phyloP scores from a whole-genome alignment of 1,284 basidiomycete species.

The Xanthoconium separans region DNA sequence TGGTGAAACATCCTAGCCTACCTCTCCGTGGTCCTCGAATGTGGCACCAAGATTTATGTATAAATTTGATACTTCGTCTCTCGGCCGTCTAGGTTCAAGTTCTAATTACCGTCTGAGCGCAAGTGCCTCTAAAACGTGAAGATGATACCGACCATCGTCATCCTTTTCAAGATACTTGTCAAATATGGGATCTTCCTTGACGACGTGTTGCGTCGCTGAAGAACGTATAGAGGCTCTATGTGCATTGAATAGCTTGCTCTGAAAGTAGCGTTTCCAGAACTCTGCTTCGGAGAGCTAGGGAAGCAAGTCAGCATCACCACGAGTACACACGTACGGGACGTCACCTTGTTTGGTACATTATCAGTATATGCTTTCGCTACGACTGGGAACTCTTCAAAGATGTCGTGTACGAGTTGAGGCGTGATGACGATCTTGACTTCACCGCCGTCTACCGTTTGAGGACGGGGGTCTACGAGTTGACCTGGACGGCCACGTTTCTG shows the following conservation, averaged over 20 bases:
- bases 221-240: slow-evolving; percentile 92
- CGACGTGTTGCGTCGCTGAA: slow-evolving; percentile 78
- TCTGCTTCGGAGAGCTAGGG: slow-evolving; percentile 79
- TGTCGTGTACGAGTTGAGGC: slow-evolving; percentile 89
- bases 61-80: slow-evolving; percentile 69
- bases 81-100: slow-evolving; percentile 73
- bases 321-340: background rate
- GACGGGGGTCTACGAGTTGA: slow-evolving; percentile 87
- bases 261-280: slow-evolving; percentile 98
- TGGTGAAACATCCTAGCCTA: slow-evolving; percentile 30
- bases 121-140: background rate
- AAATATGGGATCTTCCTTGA: slow-evolving; percentile 91
- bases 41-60: slow-evolving; percentile 89
- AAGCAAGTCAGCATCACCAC: slow-evolving; percentile 4
- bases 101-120: slow-evolving; percentile 44
- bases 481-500: slow-evolving; percentile 85
- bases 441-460: slow-evolving; percentile 74
- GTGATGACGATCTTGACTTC: slow-evolving; percentile 91
- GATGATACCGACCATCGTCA: slow-evolving; percentile 73
- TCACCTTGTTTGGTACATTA: slow-evolving; percentile 84
- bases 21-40: slow-evolving; percentile 88
- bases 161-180: slow-evolving; percentile 94
- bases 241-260: slow-evolving; percentile 91
- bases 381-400: slow-evolving; percentile 97
- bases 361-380: slow-evolving; percentile 91